phyloP scores from a whole-genome alignment of 2,329 filamentous ascomycete genomes.

The Geoglossum cookeanum region DNA sequence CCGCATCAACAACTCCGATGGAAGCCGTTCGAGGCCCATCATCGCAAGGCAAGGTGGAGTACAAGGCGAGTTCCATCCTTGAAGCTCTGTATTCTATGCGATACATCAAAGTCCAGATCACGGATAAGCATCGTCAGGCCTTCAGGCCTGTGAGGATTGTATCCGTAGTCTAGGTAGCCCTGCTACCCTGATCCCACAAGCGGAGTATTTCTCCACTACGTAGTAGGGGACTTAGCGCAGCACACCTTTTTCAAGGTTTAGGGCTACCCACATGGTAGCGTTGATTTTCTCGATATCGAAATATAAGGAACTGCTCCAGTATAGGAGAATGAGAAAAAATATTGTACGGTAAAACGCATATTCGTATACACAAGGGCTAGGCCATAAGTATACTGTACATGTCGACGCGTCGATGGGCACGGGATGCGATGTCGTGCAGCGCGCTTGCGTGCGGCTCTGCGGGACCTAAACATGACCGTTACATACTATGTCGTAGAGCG shows the following conservation, averaged over 20 bases:
- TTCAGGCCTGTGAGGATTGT: not conserved
- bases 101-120: constrained; percentile 21
- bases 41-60: constrained; percentile 33
- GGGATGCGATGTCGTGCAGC: not conserved
- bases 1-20: not conserved
- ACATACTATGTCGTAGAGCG: too few species aligned
- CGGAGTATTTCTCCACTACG: not conserved
- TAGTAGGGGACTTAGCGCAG: not conserved
- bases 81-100: constrained; percentile 34
- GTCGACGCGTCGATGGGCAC: not conserved
- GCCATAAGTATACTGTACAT: too few species aligned
- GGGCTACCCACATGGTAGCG: not conserved
- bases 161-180: not conserved
- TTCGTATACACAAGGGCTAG: too few species aligned
- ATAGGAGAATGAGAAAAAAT: too few species aligned
- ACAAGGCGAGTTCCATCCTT: constrained; percentile 32
- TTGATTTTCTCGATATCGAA: not conserved
- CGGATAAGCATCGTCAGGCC: not conserved
- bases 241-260: not conserved
- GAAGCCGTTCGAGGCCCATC: constrained; percentile 1
- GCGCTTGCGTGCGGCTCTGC: not conserved
- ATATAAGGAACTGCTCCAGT: too few species aligned
- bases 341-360: too few species aligned
- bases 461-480: not conserved
- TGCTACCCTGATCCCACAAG: not conserved